A percentile compares a stretch with the other conserved stretches of the same genome.
phyloP scores from a whole-genome alignment of 805 yeast species.

The Vanderwaltozyma yarrowii region DNA sequence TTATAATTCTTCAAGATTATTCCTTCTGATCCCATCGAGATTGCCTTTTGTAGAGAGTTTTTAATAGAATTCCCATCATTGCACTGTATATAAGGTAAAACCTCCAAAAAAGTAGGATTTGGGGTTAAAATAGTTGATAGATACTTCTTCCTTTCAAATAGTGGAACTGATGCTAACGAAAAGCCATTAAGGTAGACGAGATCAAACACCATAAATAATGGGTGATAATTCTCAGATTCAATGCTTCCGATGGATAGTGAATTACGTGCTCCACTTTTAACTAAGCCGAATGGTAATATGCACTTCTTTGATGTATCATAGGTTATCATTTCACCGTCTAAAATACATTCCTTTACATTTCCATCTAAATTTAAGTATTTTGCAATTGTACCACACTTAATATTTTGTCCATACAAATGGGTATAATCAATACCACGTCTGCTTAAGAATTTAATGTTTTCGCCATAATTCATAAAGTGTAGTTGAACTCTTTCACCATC shows the following conservation, averaged over 20 bases:
- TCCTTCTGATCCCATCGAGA: conserved; percentile 67
- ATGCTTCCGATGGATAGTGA: conserved; percentile 36
- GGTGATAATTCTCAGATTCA: conserved; percentile 34
- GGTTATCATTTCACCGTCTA: conserved; percentile 94
- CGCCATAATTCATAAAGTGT: conserved; percentile 47
- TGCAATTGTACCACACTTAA: conserved; percentile 44
- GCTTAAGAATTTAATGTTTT: conserved; percentile 32
- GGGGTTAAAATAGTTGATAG: conserved; percentile 39
- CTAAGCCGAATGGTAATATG: conserved; percentile 70
- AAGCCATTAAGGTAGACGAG: conserved; percentile 57
- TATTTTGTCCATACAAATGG: conserved; percentile 49
- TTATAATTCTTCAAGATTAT: conserved; percentile 59
- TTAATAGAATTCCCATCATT: conserved; percentile 43
- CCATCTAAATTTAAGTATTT: conserved; percentile 34
- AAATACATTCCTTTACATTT: conserved; percentile 30
- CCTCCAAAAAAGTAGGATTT: conserved; percentile 35
- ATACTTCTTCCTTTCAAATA: conserved; percentile 46
- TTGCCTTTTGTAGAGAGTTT: conserved; percentile 44
- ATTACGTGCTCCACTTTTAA: conserved; percentile 59
- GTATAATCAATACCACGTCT: conserved; percentile 70
- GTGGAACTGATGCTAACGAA: conserved; percentile 44
- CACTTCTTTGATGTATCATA: conserved; percentile 51
- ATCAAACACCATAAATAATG: conserved; percentile 63
- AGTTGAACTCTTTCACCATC: conserved; percentile 87
- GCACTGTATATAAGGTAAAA: conserved; percentile 34